Conservation (phyloP, 495 filamentous ascomycete genomes). For the Pyrenopolyporus hunteri region DNA sequence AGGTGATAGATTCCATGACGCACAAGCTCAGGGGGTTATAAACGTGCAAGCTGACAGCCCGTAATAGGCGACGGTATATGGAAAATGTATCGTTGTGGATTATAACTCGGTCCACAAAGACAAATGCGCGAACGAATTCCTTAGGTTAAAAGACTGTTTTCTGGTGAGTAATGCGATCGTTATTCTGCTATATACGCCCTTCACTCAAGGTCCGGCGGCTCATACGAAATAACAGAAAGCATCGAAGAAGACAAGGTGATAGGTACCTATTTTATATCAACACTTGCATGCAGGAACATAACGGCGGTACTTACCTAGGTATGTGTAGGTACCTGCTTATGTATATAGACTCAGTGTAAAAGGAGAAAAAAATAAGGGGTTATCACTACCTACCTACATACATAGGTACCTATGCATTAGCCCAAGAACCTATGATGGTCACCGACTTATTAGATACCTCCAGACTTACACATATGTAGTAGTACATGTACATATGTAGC, state of each 20-base stretch:
- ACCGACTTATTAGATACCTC: too few species aligned
- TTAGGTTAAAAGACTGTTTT: constrained; percentile 87
- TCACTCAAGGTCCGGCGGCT: background rate
- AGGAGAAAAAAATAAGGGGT: too few species aligned
- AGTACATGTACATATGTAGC: too few species aligned
- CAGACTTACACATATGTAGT: too few species aligned
- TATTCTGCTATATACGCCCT: background rate
- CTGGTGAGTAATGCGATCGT: constrained; percentile 63
- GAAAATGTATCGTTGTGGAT: constrained; percentile 89
- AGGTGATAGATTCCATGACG: constrained; percentile 66
- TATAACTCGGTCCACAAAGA: constrained; percentile 92
- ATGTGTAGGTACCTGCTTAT: too few species aligned
- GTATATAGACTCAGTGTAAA: too few species aligned
- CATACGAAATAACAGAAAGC: constrained; percentile 24
- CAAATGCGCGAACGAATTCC: constrained; percentile 85
- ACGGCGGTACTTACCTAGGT: too few species aligned
- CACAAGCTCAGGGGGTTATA: too few species aligned
- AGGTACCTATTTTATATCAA: background rate
- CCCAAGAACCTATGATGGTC: too few species aligned
- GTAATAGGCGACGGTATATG: constrained; percentile 78
- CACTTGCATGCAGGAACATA: background rate
- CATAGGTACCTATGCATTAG: too few species aligned
- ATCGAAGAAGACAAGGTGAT: constrained; percentile 26
- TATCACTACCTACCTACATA: too few species aligned
- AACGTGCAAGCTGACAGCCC: background rate